These are phyloP conservation scores for Mycena albidolilacea DNA, from an alignment of 768 basidiomycete genomes.

Conservation along the genomic window DNA sequence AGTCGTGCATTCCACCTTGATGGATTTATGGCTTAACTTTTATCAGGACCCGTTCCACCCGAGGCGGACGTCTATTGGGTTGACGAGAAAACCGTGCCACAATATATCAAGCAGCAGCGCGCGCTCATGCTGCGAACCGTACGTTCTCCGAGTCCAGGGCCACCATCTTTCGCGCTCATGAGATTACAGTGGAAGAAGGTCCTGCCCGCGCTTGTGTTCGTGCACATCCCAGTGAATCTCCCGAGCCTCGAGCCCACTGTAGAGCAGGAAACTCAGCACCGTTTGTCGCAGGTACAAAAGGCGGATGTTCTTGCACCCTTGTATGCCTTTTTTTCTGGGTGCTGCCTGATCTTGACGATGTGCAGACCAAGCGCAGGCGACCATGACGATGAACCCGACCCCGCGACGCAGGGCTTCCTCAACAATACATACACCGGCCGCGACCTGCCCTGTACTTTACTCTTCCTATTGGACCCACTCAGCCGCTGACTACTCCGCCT, in stretches of 20 bases:
- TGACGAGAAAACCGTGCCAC: constrained; percentile 38
- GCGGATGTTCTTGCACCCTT: constrained; percentile 37
- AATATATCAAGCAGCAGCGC: constrained; percentile 37
- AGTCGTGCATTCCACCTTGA: too few species aligned
- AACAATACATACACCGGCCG: constrained; percentile 40
- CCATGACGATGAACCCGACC: constrained; percentile 41
- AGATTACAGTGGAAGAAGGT: constrained; percentile 33
- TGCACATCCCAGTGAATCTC: constrained; percentile 38
- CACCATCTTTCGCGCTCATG: not conserved
- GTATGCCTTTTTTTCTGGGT: constrained; percentile 11
- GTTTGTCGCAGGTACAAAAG: constrained; percentile 34
- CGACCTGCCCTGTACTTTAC: constrained; percentile 35
- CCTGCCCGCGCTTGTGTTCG: constrained; percentile 39
- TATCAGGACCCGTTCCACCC: constrained; percentile 26
- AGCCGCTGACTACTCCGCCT: not conserved
- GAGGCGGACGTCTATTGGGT: constrained; percentile 39
- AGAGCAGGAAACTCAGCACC: not conserved
- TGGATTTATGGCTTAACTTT: too few species aligned
- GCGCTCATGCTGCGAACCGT: constrained; percentile 31
- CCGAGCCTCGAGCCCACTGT: not conserved
- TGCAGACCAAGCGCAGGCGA: constrained; percentile 33
- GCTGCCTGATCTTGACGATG: not conserved
- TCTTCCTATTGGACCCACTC: too few species aligned
- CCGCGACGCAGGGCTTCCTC: constrained; percentile 39
- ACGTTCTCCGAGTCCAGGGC: not conserved